Evolutionary conservation across 2,329 filamentous ascomycete genomes (phyloP), one percentile per base, ranked within the genome.

Genomic region (Curvularia verruculosa): DNA sequence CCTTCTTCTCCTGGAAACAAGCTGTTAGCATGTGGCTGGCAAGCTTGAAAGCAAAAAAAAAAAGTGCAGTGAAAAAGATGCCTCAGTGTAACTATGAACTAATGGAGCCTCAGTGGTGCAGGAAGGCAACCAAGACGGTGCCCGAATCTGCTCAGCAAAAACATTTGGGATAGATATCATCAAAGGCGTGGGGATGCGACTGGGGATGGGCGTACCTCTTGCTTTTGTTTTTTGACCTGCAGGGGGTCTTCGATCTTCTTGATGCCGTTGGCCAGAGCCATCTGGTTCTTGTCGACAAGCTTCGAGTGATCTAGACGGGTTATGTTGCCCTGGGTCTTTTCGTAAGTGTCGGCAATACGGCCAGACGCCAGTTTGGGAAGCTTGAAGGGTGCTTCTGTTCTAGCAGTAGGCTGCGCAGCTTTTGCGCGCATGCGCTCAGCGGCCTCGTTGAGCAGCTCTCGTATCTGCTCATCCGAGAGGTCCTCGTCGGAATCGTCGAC

Each of bases 61-160:
- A 34, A 24, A 44, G 47, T 59, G n/a, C n/a, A n/a, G n/a, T n/a
- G n/a, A 41, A 21, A 36, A 44, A 39, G 28, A 51, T 66, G 74
- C 77, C 78, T 90, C 87, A 89, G 87, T 88, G 87, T 90, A 90
- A 90, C 87, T 90, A 89, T 89, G 89, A 75, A 68, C 59, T 69
- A 90, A 82, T 75, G 79, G 81, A 78, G 78, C 87, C 83, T 89
- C 87, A 89, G 84, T 82, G 79, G 76, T 86, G 87, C 84, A 85
- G 88, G 86, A 85, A 82, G 82, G 84, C 84, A 81, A 84, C 89
- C 90, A 95, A 89, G 83, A 94, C 90, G 90, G 86, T 85, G 84
- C 83, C 84, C 83, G 78, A 74, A 81, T 87, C 87, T 85, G 87
- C 89, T 84, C 92, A 89, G 89, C 85, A 72, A 79, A 41, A 78